These are phyloP conservation scores for Periconia sp. DNA, from an alignment of 2,329 filamentous ascomycete species.

Conservation along the genomic window DNA sequence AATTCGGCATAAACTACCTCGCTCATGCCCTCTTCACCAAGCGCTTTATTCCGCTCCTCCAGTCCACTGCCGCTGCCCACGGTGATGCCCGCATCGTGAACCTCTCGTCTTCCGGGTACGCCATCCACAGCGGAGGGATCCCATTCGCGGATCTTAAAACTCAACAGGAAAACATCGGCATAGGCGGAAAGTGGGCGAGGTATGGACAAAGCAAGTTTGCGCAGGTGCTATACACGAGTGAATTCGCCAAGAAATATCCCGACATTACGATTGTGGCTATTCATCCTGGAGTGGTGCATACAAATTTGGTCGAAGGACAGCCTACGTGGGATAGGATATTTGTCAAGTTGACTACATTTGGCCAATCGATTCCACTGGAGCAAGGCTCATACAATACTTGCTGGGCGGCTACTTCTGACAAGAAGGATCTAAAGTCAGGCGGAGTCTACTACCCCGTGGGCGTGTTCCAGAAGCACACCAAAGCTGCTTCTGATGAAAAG, in stretches of 20 bases:
- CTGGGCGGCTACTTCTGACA: background rate
- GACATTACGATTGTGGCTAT: background rate
- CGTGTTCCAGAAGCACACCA: background rate
- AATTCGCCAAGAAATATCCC: background rate
- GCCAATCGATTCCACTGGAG: background rate
- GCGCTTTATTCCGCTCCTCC: slow-evolving; percentile 41
- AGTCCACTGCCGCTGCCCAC: slow-evolving; percentile 25
- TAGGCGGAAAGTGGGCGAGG: slow-evolving; percentile 8
- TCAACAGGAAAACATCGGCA: no score
- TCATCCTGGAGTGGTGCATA: background rate
- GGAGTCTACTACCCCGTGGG: background rate
- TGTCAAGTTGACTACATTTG: background rate
- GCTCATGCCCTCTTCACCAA: slow-evolving; percentile 52
- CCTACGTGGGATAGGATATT: background rate
- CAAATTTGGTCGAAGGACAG: background rate
- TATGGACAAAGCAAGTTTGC: slow-evolving; percentile 33
- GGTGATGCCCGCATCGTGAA: slow-evolving; percentile 31
- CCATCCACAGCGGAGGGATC: slow-evolving; percentile 20
- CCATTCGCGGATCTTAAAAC: slow-evolving; percentile 18
- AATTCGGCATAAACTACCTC: slow-evolving; percentile 55
- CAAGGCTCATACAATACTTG: background rate
- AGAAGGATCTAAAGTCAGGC: background rate
- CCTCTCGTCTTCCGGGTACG: slow-evolving; percentile 17
- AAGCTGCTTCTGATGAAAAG: background rate
- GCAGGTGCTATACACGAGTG: slow-evolving; percentile 24